Conservation (phyloP, 2,329 filamentous ascomycete genomes). For the Stemphylium beticola region DNA sequence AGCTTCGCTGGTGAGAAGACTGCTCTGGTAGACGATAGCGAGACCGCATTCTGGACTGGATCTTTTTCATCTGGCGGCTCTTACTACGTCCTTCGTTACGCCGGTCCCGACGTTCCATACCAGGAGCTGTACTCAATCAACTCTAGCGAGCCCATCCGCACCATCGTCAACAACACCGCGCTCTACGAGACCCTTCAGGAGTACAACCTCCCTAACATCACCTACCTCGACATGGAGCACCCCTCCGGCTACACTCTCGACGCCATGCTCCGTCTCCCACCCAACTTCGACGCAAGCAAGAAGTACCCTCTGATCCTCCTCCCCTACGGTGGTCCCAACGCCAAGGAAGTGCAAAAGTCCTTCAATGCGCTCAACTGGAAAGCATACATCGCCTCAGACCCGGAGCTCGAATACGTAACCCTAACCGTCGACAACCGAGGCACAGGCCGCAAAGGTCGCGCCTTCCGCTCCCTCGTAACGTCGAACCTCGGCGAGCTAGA, state of each 20-base stretch:
- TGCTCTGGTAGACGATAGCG: constrained; percentile 66
- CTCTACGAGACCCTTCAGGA: constrained; percentile 62
- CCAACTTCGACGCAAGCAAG: constrained; percentile 66
- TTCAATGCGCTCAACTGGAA: constrained; percentile 65
- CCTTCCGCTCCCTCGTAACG: constrained; percentile 65
- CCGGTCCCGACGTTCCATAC: constrained; percentile 71
- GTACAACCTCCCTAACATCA: constrained; percentile 69
- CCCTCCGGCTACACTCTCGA: constrained; percentile 67
- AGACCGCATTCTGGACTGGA: constrained; percentile 66
- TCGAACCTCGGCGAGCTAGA: constrained; percentile 68
- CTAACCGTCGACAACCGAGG: constrained; percentile 73
- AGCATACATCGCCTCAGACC: constrained; percentile 70
- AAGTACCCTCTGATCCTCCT: constrained; percentile 72
- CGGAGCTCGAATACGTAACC: constrained; percentile 71
- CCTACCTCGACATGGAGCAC: constrained; percentile 67
- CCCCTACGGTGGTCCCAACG: constrained; percentile 71
- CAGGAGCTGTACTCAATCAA: constrained; percentile 69
- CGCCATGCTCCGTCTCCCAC: constrained; percentile 69
- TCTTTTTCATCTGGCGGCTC: constrained; percentile 68
- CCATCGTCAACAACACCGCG: constrained; percentile 65
- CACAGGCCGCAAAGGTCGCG: constrained; percentile 68
- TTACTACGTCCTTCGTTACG: constrained; percentile 71
- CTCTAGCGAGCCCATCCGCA: constrained; percentile 62
- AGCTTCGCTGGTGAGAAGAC: constrained; percentile 64
- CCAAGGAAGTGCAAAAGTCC: constrained; percentile 65